Percentiles rank a stretch among this genome's conserved stretches.
Evolutionary conservation across 1,284 basidiomycete genomes (phyloP).

Genomic region (Phylloboletellus chloephorus): DNA sequence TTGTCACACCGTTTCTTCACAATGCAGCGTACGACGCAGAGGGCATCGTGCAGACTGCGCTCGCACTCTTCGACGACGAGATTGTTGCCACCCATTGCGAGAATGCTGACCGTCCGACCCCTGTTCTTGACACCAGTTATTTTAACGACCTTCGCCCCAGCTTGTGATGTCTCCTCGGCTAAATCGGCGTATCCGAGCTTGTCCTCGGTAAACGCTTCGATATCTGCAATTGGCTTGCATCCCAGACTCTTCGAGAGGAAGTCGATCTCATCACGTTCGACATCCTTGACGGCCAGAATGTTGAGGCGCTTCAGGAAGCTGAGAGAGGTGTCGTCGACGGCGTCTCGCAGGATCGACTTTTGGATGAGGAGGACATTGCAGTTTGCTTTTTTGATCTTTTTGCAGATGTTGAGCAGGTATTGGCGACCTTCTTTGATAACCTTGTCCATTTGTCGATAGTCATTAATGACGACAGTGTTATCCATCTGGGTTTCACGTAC

Average conservation of each 20-base stretch:
- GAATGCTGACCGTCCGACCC: conserved; percentile 91
- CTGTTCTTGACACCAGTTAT: conserved; percentile 95
- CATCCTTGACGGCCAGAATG: conserved; percentile 96
- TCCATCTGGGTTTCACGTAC: conserved; percentile 72
- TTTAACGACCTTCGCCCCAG: conserved; percentile 89
- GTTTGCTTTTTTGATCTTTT: conserved; percentile 98
- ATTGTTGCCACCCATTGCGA: conserved; percentile 92
- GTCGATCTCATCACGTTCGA: conserved; percentile 98
- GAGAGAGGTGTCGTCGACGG: conserved; percentile 97
- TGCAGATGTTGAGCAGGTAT: conserved; percentile 97
- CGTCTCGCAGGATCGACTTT: conserved; percentile 98
- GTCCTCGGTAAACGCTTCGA: conserved; percentile 98
- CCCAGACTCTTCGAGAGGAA: conserved; percentile 94
- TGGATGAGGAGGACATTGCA: conserved; percentile 99
- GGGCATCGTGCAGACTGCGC: conserved; percentile 94
- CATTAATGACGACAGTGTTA: conserved; percentile 98
- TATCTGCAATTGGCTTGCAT: conserved; percentile 95
- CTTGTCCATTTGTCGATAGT: conserved; percentile 99
- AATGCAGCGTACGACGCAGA: conserved; percentile 96
- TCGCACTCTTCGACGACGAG: conserved; percentile 97
- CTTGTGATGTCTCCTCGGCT: conserved; percentile 85
- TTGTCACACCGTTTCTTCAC: conserved; percentile 83
- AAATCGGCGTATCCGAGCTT: conserved; percentile 96
- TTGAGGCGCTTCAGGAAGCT: conserved; percentile 98
- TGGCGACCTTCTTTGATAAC: conserved; percentile 99